Evolutionary conservation across 169 alveolate species (phyloP).

Genomic region (Babesia caballi): DNA sequence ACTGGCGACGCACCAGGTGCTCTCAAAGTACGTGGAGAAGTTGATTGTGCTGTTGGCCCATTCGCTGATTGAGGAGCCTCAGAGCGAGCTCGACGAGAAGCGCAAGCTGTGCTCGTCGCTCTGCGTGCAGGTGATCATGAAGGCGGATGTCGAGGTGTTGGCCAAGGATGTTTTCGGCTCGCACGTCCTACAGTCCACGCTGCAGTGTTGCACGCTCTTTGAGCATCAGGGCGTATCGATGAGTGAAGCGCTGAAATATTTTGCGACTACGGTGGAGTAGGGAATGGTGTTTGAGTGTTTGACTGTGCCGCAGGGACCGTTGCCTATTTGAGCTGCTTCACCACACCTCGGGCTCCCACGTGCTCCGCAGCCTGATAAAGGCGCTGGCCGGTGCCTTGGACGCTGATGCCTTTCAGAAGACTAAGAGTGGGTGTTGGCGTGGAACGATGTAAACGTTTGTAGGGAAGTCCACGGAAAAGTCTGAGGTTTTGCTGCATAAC

Average conservation of each 20-base stretch:
- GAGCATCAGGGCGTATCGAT: conserved; percentile 15
- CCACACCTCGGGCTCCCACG: conserved; percentile 54
- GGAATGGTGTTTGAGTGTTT: not conserved
- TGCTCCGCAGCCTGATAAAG: conserved; percentile 30
- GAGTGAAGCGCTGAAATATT: not conserved
- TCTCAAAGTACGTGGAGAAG: conserved; percentile 42
- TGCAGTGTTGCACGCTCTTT: conserved; percentile 45
- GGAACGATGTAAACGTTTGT: too few species aligned
- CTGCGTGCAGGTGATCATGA: conserved; percentile 8
- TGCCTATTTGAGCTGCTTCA: conserved; percentile 48
- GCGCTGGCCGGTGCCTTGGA: conserved; percentile 33
- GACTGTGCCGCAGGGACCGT: conserved; percentile 10
- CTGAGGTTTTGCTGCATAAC: conserved; percentile 6
- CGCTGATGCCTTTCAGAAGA: conserved; percentile 5
- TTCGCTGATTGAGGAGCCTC: conserved; percentile 48
- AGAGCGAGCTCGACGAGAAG: conserved; percentile 32
- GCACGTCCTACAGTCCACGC: conserved; percentile 36
- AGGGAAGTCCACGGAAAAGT: conserved; percentile 2
- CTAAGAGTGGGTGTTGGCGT: not conserved
- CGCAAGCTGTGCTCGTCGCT: conserved; percentile 15
- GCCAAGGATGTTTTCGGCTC: conserved; percentile 48
- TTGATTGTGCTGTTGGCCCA: conserved; percentile 37
- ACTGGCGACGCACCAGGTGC: conserved; percentile 36
- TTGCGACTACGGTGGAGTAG: conserved; percentile 53
- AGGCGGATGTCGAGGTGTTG: conserved; percentile 21